Conservation (phyloP, 2,329 filamentous ascomycete species). For the Colletotrichum eremochloae region DNA sequence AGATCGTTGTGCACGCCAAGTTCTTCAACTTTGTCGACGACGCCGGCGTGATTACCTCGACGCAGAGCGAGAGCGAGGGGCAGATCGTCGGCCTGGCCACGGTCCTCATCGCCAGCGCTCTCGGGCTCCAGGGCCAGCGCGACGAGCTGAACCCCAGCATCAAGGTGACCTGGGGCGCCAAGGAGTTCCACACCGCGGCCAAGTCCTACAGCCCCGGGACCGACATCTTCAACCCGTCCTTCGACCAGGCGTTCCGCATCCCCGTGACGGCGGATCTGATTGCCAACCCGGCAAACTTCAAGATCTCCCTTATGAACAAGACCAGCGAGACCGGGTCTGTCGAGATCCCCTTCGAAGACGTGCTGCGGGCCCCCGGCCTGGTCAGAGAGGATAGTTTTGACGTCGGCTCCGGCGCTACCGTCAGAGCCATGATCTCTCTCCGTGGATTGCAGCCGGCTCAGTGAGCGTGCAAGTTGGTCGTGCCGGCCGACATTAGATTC, state of each 20-base stretch:
- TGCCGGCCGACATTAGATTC: neutral
- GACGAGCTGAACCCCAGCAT: conserved; percentile 61
- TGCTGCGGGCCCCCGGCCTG: conserved; percentile 50
- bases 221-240: conserved; percentile 63
- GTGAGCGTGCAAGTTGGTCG: conserved; percentile 15
- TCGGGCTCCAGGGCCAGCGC: conserved; percentile 57
- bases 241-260: conserved; percentile 60
- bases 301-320: conserved; percentile 52
- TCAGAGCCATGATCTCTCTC: conserved; percentile 54
- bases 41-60: conserved; percentile 48
- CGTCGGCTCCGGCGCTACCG: conserved; percentile 51
- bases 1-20: conserved; percentile 53
- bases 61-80: conserved; percentile 45
- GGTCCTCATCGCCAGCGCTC: conserved; percentile 58
- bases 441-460: conserved; percentile 46
- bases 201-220: conserved; percentile 59
- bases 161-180: conserved; percentile 57
- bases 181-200: conserved; percentile 56
- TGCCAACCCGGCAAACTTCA: conserved; percentile 48
- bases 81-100: conserved; percentile 57
- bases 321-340: conserved; percentile 51
- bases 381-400: conserved; percentile 51
- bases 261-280: conserved; percentile 52
- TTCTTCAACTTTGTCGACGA: conserved; percentile 59
- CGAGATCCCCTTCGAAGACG: conserved; percentile 53